A percentile compares a stretch with the other conserved stretches of the same genome.
phyloP scores from a whole-genome alignment of 2,329 filamentous ascomycete species.

The Sphaerulina musiva region DNA sequence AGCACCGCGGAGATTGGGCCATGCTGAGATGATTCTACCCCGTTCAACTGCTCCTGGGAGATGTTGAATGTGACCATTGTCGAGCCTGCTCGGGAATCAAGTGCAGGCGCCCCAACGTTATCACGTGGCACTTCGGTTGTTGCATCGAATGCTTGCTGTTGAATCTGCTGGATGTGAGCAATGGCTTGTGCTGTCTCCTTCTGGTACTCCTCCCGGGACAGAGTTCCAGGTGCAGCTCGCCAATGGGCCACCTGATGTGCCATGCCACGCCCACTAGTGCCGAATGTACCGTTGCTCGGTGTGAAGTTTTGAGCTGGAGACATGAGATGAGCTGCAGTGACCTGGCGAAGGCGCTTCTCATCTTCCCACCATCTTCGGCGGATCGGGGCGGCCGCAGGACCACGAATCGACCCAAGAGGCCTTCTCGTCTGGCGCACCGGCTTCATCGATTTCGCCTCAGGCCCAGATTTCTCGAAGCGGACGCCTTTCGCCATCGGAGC shows the following conservation, averaged over 20 bases:
- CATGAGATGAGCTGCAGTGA: conserved; percentile 11
- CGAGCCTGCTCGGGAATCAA: background rate
- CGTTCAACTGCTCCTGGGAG: conserved; percentile 8
- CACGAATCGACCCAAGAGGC: conserved; percentile 11
- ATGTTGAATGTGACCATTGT: conserved; percentile 14
- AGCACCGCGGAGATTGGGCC: background rate
- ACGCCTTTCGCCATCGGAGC: background rate
- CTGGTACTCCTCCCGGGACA: conserved; percentile 6
- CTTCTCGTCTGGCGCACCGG: conserved; percentile 7
- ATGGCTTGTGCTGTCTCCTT: conserved; percentile 1
- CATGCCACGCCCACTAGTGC: conserved; percentile 4
- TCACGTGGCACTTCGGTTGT: background rate
- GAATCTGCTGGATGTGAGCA: background rate
- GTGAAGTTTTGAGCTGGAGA: conserved; percentile 12
- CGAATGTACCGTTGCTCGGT: conserved; percentile 13
- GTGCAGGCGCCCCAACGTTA: too few relatives aligned
- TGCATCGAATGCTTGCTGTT: background rate
- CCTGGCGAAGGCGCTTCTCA: background rate
- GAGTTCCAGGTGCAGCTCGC: background rate
- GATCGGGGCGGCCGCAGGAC: background rate
- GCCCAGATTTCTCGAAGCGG: conserved; percentile 2
- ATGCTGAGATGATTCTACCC: conserved; percentile 6
- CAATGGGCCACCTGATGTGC: background rate
- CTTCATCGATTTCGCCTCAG: background rate
- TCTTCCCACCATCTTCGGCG: conserved; percentile 11